Conservation (phyloP, 2,329 filamentous ascomycete genomes). For the Monosporascus sp. region DNA sequence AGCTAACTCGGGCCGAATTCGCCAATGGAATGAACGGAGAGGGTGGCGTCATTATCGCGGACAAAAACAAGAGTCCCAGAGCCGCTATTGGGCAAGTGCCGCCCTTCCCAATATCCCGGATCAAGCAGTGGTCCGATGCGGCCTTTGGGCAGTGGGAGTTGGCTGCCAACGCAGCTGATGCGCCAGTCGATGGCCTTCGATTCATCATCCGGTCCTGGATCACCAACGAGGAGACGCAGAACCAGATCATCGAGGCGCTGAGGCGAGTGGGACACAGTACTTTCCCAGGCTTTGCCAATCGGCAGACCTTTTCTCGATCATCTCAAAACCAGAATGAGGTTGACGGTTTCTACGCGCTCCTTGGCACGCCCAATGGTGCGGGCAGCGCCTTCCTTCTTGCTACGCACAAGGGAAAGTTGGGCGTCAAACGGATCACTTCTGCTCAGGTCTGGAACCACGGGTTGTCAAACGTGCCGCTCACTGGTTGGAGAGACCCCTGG, state of each 20-base stretch:
- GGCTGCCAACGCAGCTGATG: neutral
- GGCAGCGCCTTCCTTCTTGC: neutral
- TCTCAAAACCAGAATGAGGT: neutral
- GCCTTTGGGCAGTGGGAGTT: neutral
- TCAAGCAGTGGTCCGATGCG: neutral
- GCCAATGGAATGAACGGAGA: neutral
- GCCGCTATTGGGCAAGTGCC: neutral
- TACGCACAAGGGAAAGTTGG: neutral
- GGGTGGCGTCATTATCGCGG: neutral
- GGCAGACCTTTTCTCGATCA: neutral
- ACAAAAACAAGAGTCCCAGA: neutral
- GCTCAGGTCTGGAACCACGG: conserved; percentile 1
- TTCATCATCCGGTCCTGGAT: conserved; percentile 1
- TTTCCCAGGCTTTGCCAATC: neutral
- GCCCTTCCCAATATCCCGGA: neutral
- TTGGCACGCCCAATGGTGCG: neutral
- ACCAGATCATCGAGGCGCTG: neutral
- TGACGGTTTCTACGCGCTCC: neutral
- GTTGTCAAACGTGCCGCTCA: too few species aligned
- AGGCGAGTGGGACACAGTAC: neutral
- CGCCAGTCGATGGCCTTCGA: neutral
- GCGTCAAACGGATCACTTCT: neutral
- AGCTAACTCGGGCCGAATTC: neutral
- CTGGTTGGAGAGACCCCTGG: too few species aligned
- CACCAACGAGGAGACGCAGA: neutral